Evolutionary conservation across 106 monocot species (phyloP).

Genomic region (Dendrobium chrysotoxum): DNA sequence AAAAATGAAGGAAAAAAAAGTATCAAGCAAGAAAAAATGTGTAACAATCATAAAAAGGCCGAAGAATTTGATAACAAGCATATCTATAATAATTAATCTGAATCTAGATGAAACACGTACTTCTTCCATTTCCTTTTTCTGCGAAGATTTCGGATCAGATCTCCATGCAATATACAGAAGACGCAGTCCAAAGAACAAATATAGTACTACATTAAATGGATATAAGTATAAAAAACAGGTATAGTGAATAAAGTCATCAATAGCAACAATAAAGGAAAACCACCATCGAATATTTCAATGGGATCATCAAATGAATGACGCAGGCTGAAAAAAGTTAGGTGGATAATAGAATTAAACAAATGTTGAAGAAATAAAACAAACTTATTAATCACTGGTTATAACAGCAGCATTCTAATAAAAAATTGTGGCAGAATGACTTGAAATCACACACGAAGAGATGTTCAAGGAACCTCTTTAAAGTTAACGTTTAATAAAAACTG

Average conservation of each 20-base stretch:
- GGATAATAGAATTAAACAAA: neutral
- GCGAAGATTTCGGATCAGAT: constrained; percentile 78
- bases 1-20: neutral
- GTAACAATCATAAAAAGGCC: neutral
- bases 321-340: neutral
- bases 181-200: constrained; percentile 88
- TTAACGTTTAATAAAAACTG: neutral
- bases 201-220: constrained; percentile 42
- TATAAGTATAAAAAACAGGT: neutral
- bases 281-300: neutral
- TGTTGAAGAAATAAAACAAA: neutral
- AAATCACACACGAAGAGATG: neutral
- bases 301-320: neutral
- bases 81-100: neutral
- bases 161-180: constrained; percentile 97
- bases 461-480: neutral
- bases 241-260: neutral
- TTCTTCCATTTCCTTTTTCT: constrained; percentile 99
- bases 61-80: neutral
- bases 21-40: neutral
- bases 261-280: constrained; percentile 2
- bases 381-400: neutral
- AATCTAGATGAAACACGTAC: constrained; percentile 27
- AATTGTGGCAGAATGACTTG: neutral
- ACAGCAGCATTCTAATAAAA: neutral